These are phyloP conservation scores for Fusarium sp. DNA, from an alignment of 2,329 filamentous ascomycete genomes.

Conservation along the genomic window DNA sequence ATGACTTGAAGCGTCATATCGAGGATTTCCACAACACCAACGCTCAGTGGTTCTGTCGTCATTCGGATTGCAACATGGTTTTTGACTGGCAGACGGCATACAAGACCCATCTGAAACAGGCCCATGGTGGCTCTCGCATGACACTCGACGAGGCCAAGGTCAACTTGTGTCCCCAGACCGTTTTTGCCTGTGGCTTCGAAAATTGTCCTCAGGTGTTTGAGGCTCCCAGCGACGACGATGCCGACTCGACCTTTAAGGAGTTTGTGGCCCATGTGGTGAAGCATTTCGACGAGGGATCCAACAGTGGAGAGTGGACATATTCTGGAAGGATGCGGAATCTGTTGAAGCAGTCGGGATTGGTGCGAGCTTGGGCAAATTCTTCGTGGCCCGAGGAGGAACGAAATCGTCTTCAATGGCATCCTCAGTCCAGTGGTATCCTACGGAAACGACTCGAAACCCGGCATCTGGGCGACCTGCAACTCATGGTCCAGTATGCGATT, in stretches of 20 bases:
- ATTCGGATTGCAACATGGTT: constrained; percentile 57
- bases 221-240: constrained; percentile 55
- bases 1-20: constrained; percentile 63
- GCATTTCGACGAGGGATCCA: constrained; percentile 59
- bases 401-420: constrained; percentile 55
- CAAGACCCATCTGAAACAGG: constrained; percentile 60
- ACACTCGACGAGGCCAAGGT: constrained; percentile 57
- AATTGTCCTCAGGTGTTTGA: constrained; percentile 60
- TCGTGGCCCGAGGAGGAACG: constrained; percentile 52
- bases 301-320: constrained; percentile 58
- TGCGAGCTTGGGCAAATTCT: constrained; percentile 53
- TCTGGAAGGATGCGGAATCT: constrained; percentile 60
- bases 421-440: constrained; percentile 56
- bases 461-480: constrained; percentile 55
- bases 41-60: constrained; percentile 60
- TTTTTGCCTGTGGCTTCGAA: constrained; percentile 63
- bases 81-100: constrained; percentile 64
- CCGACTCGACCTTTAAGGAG: constrained; percentile 55
- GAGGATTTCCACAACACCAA: constrained; percentile 62
- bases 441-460: constrained; percentile 60
- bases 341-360: constrained; percentile 54
- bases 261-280: constrained; percentile 61
- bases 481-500: constrained; percentile 55
- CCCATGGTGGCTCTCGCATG: constrained; percentile 57
- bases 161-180: constrained; percentile 58